Base-by-base conservation (phyloP, 495 filamentous ascomycete species). In the Daldinia decipiens region DNA sequence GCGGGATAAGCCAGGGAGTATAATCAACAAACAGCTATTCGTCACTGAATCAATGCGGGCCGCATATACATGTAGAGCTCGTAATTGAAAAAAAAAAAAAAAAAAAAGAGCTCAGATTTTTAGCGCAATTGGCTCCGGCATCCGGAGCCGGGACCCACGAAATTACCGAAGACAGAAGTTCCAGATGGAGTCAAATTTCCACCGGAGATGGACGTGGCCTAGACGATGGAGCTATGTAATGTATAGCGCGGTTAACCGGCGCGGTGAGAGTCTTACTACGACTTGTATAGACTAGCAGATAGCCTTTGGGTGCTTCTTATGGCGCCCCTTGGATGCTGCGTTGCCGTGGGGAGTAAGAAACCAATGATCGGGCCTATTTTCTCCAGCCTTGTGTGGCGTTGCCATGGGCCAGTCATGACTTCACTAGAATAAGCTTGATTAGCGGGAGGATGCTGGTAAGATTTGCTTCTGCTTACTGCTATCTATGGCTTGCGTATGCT, bases 371-470 rank as follows among this genome's bases (percentile, higher is more conserved):
- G 70, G 60, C 70, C 70, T 72, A 72, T 72, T 68, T 36, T 31
- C 5, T 31, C 59, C 70, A 72, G 70, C 70, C 70, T 72, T 68
- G 60, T 68, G 70, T 68, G 70, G 70, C 70, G 70, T 36, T 64
- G 54, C 27, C 27, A 61, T 32, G 38, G 27, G 27, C 34, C 56
- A 65, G 55, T 67, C 59, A 55, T 36, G 45, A 27, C 38, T 50
- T 67, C 51, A 62, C 65, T 63, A 53, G 51, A 43, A 34, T 62
- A 56, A 47, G 38, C 31, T 67, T 39, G 64, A 51, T 68, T 55
- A 60, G 69, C 36, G 55, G 51, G 54, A 21, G 17, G 43, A 55
- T 64, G 60, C 60, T 56, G 40, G 59, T 67, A 67, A 62, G 59
- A 29, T 68, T 24, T 56, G 31, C 19, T 27, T 39, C 58, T 68